Evolutionary conservation across 768 basidiomycete species (phyloP), one percentile per base, ranked within the genome.

Genomic region (Cantharellus cinnabarinus): DNA sequence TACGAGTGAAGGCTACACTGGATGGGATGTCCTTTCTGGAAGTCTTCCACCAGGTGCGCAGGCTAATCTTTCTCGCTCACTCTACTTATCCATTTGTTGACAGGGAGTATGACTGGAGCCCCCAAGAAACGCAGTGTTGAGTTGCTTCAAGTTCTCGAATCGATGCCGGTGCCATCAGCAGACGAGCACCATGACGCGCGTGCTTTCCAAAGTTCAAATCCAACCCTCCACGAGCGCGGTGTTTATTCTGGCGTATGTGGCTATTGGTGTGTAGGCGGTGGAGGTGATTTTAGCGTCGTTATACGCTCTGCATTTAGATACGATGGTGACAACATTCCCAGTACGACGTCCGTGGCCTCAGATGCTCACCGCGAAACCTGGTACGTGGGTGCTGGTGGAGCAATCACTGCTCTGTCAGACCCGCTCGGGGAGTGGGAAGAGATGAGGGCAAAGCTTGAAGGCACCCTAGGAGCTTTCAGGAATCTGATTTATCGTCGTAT

Each of bases 21-120:
- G 87, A 3, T 87, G 88, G 78, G 81, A 89, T 62, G 82, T 85
- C 34, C 72, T 98, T 58, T 76, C 75, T 61, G 73, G 75, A 54
- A 84, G 88, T 70, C 75, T 95, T 58, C 93, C 93, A 14, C 90
- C 93, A 58, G 91, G 91, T 85, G 57, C 44, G 44, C 29, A 10
- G 29, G 10, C 44, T 48, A 29, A 10, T 29, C 10, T 10, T 0
- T 39, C 20, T 35, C 44, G 29, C 7, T 14, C 10, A 58, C 3
- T 60, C 34, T 10, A 41, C 51, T 62, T 61, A 59, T 56, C 59
- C 29, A 48, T 2, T 14, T 15, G 20, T 53, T 38, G 4, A 40
- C 61, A 91, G 89, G 90, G 1, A 91, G 89, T 61, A 98, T 98
- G 93, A 97, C 93, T 2, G 93, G 93, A 41, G 93, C 93, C 0